Evolutionary conservation across 306 rosid species (phyloP).

Genomic region (Cucumis cinereus): DNA sequence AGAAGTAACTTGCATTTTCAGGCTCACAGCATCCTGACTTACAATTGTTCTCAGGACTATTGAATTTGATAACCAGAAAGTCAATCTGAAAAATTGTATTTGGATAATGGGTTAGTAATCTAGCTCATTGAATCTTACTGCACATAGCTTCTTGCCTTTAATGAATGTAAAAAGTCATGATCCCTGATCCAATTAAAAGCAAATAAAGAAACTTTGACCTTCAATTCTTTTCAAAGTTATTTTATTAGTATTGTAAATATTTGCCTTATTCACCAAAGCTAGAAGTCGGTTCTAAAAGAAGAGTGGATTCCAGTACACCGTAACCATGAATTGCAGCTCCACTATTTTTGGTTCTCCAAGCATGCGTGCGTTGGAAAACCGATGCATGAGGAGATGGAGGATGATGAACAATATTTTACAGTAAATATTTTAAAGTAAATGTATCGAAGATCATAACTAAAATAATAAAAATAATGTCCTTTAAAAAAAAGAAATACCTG

Average conservation of each 20-base stretch:
- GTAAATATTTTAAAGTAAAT: no score
- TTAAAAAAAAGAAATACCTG: conserved; percentile 28
- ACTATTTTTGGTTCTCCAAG: background rate
- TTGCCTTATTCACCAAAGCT: background rate
- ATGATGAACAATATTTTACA: background rate
- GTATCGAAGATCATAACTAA: background rate
- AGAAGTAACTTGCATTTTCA: conserved; percentile 18
- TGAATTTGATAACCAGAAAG: conserved; percentile 84
- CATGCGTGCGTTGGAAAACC: background rate
- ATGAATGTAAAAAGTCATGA: background rate
- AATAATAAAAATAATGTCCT: background rate
- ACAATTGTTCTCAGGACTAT: conserved; percentile 64
- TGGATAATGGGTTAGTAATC: conserved; percentile 13
- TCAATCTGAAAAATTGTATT: conserved; percentile 44
- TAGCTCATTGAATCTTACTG: background rate
- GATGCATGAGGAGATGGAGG: background rate
- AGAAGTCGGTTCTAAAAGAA: background rate
- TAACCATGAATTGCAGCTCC: background rate
- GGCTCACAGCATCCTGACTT: conserved; percentile 36
- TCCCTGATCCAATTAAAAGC: background rate
- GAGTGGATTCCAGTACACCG: background rate
- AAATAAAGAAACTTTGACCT: background rate
- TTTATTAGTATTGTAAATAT: background rate
- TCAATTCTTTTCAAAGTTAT: background rate
- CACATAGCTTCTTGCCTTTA: background rate